A percentile compares a stretch with the other conserved stretches of the same genome.
phyloP scores from a whole-genome alignment of 2,329 filamentous ascomycete species.

The Cytospora schulzeri region DNA sequence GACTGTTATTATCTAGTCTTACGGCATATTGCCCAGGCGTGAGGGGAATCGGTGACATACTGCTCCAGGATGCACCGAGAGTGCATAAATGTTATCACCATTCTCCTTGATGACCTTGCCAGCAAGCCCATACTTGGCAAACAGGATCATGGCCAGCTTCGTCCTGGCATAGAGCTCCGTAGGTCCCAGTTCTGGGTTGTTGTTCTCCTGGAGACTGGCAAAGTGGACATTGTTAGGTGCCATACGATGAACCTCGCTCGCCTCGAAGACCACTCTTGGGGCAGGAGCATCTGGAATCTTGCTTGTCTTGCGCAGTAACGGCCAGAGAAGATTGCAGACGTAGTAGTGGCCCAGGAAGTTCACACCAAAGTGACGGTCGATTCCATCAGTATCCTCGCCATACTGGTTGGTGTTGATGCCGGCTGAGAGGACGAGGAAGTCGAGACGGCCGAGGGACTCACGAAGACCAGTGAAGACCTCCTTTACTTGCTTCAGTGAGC shows the following conservation, averaged over 20 bases:
- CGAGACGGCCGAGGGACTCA: conserved; percentile 41
- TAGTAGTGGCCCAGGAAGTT: conserved; percentile 51
- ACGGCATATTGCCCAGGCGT: too few species aligned
- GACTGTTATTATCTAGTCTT: conserved; percentile 6
- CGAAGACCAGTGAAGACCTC: conserved; percentile 42
- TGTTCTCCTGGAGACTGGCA: conserved; percentile 42
- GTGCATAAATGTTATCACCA: conserved; percentile 43
- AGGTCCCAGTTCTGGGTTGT: conserved; percentile 38
- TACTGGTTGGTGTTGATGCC: conserved; percentile 48
- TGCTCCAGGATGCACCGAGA: conserved; percentile 45
- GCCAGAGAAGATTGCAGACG: conserved; percentile 45
- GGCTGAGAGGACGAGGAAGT: conserved; percentile 46
- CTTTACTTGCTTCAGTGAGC: conserved; percentile 40
- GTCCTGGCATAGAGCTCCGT: conserved; percentile 44
- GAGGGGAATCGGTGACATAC: conserved; percentile 31
- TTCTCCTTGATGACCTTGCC: conserved; percentile 46
- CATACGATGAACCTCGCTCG: conserved; percentile 44
- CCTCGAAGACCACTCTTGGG: conserved; percentile 45
- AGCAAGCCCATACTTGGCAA: conserved; percentile 44
- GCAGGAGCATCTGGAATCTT: conserved; percentile 38
- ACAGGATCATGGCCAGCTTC: conserved; percentile 47
- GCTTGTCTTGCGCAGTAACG: conserved; percentile 44
- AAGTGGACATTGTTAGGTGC: conserved; percentile 43
- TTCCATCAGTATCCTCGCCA: conserved; percentile 41
- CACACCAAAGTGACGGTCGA: conserved; percentile 48